phyloP scores from a whole-genome alignment of 2,329 filamentous ascomycete species.

The Penicillium vulpinum region DNA sequence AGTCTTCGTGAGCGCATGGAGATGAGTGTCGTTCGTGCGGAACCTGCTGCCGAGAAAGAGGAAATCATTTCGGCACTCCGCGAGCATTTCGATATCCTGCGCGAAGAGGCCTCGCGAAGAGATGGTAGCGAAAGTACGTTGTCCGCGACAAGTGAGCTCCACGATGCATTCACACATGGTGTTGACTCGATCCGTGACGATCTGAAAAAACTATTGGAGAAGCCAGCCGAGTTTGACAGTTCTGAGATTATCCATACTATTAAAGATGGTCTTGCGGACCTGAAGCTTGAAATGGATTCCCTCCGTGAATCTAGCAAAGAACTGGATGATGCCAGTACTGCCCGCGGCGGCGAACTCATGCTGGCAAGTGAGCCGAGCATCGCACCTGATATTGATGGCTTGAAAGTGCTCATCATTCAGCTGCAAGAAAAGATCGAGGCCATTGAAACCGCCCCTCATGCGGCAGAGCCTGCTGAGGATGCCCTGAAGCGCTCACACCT shows the following conservation, averaged over 20 bases:
- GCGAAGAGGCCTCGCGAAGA: conserved; percentile 55
- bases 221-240: conserved; percentile 77
- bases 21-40: conserved; percentile 35
- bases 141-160: conserved; percentile 57
- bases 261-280: conserved; percentile 73
- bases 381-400: conserved; percentile 70
- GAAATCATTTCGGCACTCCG: conserved; percentile 72
- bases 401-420: conserved; percentile 80
- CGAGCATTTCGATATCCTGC: conserved; percentile 43
- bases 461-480: conserved; percentile 41
- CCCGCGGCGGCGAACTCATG: conserved; percentile 57
- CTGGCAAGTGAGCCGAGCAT: conserved; percentile 51
- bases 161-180: conserved; percentile 66
- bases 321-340: conserved; percentile 52
- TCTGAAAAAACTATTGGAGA: conserved; percentile 71
- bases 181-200: conserved; percentile 75
- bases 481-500: conserved; percentile 50
- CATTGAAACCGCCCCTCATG: conserved; percentile 56
- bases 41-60: conserved; percentile 54
- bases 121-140: conserved; percentile 56
- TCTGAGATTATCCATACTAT: conserved; percentile 88
- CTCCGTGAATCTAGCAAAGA: conserved; percentile 61
- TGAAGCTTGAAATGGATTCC: conserved; percentile 75
- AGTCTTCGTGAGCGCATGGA: conserved; percentile 54
- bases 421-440: conserved; percentile 81